Percentiles rank a stretch among this genome's conserved stretches.
Evolutionary conservation across 73 alveolate species (phyloP).

Genomic region (Paraurostyla sp.): DNA sequence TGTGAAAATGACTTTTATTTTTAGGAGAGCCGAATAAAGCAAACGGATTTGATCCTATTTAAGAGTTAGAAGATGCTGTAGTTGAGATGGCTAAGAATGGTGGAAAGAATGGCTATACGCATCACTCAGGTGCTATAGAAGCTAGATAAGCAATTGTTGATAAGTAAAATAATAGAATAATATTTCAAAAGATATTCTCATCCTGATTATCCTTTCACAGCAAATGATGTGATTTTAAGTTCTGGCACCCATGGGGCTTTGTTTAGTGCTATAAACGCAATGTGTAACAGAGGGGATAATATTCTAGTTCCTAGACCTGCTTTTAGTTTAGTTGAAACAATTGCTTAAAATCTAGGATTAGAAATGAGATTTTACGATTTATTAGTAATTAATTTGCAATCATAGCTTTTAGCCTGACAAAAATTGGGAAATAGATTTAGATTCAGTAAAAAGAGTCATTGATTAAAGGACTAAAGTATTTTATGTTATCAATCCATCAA

Average conservation of each 20-base stretch:
- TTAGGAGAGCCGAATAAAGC: slow-evolving; percentile 68
- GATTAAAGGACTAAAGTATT: slow-evolving; percentile 42
- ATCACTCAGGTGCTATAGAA: slow-evolving; percentile 59
- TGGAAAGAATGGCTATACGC: slow-evolving; percentile 70
- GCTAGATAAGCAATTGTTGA: slow-evolving; percentile 72
- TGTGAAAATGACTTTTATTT: too few species aligned
- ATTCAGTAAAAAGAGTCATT: background rate
- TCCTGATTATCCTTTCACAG: slow-evolving; percentile 24
- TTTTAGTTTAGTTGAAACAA: slow-evolving; percentile 37
- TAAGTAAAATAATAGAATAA: background rate
- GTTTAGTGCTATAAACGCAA: slow-evolving; percentile 10
- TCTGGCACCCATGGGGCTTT: slow-evolving; percentile 52
- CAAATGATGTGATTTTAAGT: slow-evolving; percentile 22
- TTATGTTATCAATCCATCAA: slow-evolving; percentile 39
- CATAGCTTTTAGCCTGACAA: slow-evolving; percentile 20
- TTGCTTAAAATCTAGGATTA: slow-evolving; percentile 44
- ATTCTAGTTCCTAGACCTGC: slow-evolving; percentile 45
- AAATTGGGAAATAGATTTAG: slow-evolving; percentile 60
- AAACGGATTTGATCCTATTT: slow-evolving; percentile 61
- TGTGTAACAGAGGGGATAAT: slow-evolving; percentile 55
- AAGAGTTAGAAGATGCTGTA: slow-evolving; percentile 53
- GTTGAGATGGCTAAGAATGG: slow-evolving; percentile 57
- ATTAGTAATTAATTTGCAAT: background rate
- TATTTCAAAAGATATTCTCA: slow-evolving; percentile 36
- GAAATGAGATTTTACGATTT: background rate